Conservation (phyloP, 2,329 filamentous ascomycete species). For the Apiospora hydei region DNA sequence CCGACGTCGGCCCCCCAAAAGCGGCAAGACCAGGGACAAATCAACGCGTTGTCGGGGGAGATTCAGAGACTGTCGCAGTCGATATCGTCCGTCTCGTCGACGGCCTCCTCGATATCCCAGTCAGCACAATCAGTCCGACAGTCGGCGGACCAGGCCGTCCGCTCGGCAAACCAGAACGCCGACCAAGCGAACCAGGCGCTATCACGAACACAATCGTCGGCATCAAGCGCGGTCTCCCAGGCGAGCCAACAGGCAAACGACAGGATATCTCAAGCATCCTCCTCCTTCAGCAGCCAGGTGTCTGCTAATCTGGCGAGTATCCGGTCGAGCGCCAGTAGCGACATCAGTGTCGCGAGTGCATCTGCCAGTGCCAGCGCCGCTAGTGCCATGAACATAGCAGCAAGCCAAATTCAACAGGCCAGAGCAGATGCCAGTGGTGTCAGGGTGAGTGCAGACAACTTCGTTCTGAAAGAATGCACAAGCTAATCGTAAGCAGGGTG, state of each 20-base stretch:
- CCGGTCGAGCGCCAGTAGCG: conserved; percentile 42
- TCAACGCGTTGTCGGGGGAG: conserved; percentile 41
- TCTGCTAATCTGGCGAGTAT: conserved; percentile 37
- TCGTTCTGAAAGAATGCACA: neutral
- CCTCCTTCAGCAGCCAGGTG: conserved; percentile 42
- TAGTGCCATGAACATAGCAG: conserved; percentile 55
- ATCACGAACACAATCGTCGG: conserved; percentile 41
- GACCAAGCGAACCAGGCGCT: conserved; percentile 39
- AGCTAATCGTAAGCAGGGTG: conserved; percentile 33
- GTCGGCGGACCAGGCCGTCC: conserved; percentile 41
- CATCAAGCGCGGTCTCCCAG: conserved; percentile 39
- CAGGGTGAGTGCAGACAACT: neutral
- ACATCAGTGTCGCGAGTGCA: conserved; percentile 57
- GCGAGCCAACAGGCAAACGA: conserved; percentile 36
- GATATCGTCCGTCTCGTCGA: conserved; percentile 41
- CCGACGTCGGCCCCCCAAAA: conserved; percentile 37
- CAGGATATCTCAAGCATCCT: conserved; percentile 35
- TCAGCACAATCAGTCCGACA: conserved; percentile 39
- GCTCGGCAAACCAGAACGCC: conserved; percentile 38
- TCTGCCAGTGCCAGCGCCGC: conserved; percentile 63
- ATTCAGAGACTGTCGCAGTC: conserved; percentile 40
- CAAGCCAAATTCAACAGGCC: conserved; percentile 34
- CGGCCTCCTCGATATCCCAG: conserved; percentile 41
- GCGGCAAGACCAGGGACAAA: conserved; percentile 40
- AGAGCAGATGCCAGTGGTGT: neutral